phyloP scores from a whole-genome alignment of 108 stramenopile genomes.

The Skeletonema menzelii region DNA sequence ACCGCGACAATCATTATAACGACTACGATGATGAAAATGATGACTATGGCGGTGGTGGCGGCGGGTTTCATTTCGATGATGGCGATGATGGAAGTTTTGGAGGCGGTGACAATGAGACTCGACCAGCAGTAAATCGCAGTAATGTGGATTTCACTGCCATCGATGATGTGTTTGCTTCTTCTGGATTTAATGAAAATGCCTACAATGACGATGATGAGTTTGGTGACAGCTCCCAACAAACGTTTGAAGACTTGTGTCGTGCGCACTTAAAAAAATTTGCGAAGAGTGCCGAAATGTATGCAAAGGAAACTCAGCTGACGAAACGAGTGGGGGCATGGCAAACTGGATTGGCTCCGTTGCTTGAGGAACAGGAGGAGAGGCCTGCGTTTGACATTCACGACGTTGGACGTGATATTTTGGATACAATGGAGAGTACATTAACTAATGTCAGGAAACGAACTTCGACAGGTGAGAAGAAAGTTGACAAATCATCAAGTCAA shows the following conservation, averaged over 20 bases:
- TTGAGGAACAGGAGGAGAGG: conserved; percentile 86
- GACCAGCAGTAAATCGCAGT: conserved; percentile 19
- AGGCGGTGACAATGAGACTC: conserved; percentile 1
- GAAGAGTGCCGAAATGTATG: conserved; percentile 90
- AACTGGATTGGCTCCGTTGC: conserved; percentile 78
- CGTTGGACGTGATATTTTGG: conserved; percentile 71
- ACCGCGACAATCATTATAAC: conserved; percentile 21
- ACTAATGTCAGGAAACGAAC: conserved; percentile 25
- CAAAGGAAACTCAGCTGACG: conserved; percentile 86
- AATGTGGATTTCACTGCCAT: conserved; percentile 50
- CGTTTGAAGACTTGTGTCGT: conserved; percentile 93
- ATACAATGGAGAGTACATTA: conserved; percentile 31
- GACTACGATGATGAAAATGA: conserved; percentile 50
- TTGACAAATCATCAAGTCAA: conserved; percentile 23
- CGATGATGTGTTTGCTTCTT: conserved; percentile 47
- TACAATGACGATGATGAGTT: conserved; percentile 49
- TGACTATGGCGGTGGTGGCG: conserved; percentile 55
- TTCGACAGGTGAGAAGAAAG: conserved; percentile 33
- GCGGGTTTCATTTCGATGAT: conserved; percentile 44
- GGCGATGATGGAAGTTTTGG: conserved; percentile 38
- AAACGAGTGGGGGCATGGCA: conserved; percentile 91
- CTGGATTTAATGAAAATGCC: conserved; percentile 32
- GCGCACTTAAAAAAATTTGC: conserved; percentile 88
- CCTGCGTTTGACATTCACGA: conserved; percentile 91
- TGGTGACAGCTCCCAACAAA: conserved; percentile 47